Conservation (phyloP, 2,329 filamentous ascomycete genomes). For the Fusarium ambrosium region DNA sequence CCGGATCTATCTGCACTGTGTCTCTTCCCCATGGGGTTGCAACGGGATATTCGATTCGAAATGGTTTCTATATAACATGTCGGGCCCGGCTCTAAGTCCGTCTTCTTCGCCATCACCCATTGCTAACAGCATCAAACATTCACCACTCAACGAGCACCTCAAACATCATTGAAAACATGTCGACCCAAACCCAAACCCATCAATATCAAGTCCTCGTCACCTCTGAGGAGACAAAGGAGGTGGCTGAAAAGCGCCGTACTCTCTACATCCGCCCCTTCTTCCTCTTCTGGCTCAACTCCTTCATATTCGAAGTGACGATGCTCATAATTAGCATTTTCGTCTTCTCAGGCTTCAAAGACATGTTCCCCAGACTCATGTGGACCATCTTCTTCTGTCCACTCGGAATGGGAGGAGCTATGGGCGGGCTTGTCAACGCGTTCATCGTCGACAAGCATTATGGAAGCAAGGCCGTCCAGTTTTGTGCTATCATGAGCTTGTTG, state of each 20-base stretch:
- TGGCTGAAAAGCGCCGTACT: slow-evolving; percentile 19
- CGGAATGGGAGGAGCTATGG: not conserved
- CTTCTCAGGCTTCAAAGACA: slow-evolving; percentile 9
- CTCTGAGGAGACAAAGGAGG: not conserved
- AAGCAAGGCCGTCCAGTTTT: not conserved
- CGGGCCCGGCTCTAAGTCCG: not conserved
- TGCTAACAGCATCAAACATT: not conserved
- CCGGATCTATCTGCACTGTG: not conserved
- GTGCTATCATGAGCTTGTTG: not conserved
- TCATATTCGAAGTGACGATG: slow-evolving; percentile 23
- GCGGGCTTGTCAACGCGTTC: not conserved
- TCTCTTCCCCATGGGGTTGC: not conserved
- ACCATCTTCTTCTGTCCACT: not conserved
- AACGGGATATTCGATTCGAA: no score
- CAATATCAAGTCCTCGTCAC: not conserved
- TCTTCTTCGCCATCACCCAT: not conserved
- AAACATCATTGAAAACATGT: not conserved
- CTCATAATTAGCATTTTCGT: slow-evolving; percentile 14
- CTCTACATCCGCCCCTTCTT: slow-evolving; percentile 23
- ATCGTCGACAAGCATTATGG: slow-evolving; percentile 2
- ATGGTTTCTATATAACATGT: not conserved
- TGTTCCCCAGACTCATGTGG: not conserved
- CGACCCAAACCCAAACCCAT: not conserved
- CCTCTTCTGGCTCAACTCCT: slow-evolving; percentile 24
- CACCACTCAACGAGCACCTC: no score